These are phyloP conservation scores for Chaetoceros muelleri DNA, from an alignment of 108 stramenopile genomes.

Conservation along the genomic window DNA sequence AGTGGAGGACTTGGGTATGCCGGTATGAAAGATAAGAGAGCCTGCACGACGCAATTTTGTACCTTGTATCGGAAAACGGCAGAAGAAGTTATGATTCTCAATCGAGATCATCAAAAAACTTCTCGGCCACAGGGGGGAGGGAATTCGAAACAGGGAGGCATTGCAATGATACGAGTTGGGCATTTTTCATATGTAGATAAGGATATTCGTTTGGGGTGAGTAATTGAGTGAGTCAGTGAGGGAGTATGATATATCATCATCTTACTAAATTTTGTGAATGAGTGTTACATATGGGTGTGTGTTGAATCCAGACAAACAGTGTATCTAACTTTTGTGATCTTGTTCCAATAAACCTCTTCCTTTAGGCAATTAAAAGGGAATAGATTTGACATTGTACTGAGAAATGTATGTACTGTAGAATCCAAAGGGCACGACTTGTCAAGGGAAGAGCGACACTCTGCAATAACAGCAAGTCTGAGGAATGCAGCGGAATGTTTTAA, in stretches of 20 bases:
- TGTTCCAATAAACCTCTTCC: too few species aligned
- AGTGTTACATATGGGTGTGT: too few species aligned
- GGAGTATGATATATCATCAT: too few species aligned
- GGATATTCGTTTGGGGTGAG: slow-evolving; percentile 54
- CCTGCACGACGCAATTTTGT: slow-evolving; percentile 80
- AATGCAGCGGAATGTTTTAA: slow-evolving; percentile 39
- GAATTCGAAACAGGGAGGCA: slow-evolving; percentile 37
- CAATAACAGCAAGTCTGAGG: slow-evolving; percentile 21
- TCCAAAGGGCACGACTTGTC: background rate
- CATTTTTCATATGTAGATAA: slow-evolving; percentile 59
- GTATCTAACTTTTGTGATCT: too few species aligned
- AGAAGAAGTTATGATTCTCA: slow-evolving; percentile 43
- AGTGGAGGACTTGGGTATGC: slow-evolving; percentile 47
- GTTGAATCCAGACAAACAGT: too few species aligned
- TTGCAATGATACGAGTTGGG: slow-evolving; percentile 51
- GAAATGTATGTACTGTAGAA: slow-evolving; percentile 46
- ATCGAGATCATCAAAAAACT: slow-evolving; percentile 15
- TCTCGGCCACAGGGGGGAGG: slow-evolving; percentile 34
- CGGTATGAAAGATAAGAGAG: slow-evolving; percentile 92
- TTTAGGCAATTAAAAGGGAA: slow-evolving; percentile 51
- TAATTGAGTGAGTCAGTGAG: too few species aligned
- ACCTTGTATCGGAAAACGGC: slow-evolving; percentile 60
- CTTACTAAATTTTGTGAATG: too few species aligned
- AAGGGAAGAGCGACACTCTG: slow-evolving; percentile 3
- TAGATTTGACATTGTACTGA: slow-evolving; percentile 77